Evolutionary conservation across 495 filamentous ascomycete species (phyloP).

Genomic region (Apiosordaria backusii): DNA sequence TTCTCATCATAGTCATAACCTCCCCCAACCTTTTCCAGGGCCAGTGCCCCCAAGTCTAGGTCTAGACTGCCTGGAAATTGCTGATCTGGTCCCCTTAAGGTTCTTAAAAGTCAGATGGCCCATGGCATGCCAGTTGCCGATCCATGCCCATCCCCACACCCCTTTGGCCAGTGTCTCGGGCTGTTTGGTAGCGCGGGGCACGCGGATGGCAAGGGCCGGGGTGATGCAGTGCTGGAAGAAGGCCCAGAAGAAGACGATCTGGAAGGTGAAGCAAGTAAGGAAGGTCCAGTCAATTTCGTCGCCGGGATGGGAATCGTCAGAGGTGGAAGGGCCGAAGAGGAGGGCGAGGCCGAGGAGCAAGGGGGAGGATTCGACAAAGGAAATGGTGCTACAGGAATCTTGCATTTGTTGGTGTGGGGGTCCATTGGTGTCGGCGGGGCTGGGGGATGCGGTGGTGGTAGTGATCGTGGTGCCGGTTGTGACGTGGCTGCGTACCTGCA

Average conservation of each 20-base stretch:
- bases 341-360: constrained; percentile 15
- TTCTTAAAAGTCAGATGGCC: not conserved
- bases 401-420: constrained; percentile 18
- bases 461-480: constrained; percentile 3
- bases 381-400: constrained; percentile 28
- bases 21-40: not conserved
- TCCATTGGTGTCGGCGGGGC: not conserved
- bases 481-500: not conserved
- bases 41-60: not conserved
- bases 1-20: not conserved
- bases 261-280: constrained; percentile 25
- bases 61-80: not conserved
- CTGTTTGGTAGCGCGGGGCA: not conserved
- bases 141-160: not conserved
- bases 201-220: constrained; percentile 2
- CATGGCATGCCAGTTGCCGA: not conserved
- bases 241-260: constrained; percentile 25
- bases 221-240: constrained; percentile 12
- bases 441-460: constrained; percentile 8
- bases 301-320: constrained; percentile 6
- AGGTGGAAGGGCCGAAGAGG: constrained; percentile 15
- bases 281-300: constrained; percentile 23
- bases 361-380: constrained; percentile 26
- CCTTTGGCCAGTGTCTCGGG: not conserved
- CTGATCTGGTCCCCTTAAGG: not conserved